Conservation (phyloP, 495 filamentous ascomycete species). For the Letharia columbiana region DNA sequence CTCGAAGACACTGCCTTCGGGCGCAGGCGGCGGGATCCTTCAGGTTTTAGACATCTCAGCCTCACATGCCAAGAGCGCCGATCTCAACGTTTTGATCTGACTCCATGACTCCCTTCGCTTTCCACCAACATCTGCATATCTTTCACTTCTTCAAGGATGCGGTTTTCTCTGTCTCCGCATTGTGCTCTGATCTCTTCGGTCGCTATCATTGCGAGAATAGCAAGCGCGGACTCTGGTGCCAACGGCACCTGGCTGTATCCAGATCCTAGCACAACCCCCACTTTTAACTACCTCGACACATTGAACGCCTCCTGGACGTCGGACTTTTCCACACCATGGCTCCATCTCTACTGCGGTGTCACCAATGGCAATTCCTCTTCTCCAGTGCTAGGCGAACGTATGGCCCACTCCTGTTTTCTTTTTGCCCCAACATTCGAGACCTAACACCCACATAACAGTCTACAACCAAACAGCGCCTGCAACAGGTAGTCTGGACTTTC, state of each 20-base stretch:
- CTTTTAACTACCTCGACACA: not conserved
- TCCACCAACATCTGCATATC: not conserved
- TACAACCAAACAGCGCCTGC: conserved; percentile 4
- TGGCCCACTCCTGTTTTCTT: not conserved
- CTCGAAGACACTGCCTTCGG: not conserved
- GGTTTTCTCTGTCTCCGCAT: not conserved
- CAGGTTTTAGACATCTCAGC: not conserved
- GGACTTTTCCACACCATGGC: not conserved
- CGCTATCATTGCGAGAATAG: not conserved
- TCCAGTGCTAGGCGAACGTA: conserved; percentile 1
- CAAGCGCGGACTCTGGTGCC: not conserved
- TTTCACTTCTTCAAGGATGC: not conserved
- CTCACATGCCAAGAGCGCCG: not conserved
- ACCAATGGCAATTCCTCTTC: not conserved
- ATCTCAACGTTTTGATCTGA: not conserved
- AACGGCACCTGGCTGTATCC: conserved; percentile 5
- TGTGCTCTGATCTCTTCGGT: not conserved
- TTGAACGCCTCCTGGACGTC: not conserved
- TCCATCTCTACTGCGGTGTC: conserved; percentile 3
- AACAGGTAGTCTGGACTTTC: not conserved
- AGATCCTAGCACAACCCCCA: not conserved
- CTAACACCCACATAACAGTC: not conserved
- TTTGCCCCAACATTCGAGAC: too few relatives aligned
- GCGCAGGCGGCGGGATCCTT: not conserved
- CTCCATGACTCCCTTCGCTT: not conserved